Conservation (phyloP, 225 moss, liverwort and hornwort genomes). For the Ulota crispa region DNA sequence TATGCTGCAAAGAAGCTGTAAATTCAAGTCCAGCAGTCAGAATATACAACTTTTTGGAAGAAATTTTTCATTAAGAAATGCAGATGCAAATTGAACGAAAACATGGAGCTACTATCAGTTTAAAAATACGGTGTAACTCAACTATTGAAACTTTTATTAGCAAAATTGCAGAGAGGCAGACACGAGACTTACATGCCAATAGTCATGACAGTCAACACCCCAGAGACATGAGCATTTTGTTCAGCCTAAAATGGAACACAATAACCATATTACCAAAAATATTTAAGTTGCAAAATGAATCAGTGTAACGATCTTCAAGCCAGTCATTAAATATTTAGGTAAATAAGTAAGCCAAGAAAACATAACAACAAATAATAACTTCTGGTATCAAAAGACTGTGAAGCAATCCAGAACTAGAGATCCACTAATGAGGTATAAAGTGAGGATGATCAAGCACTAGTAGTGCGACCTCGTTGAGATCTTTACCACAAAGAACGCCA, state of each 20-base stretch:
- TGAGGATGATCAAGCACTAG: background rate
- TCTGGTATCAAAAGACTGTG: background rate
- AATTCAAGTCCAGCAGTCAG: constrained; percentile 11
- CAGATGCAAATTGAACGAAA: background rate
- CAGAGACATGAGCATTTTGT: constrained; percentile 79
- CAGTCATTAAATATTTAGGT: background rate
- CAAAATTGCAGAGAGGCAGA: background rate
- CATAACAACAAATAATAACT: background rate
- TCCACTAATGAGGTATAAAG: background rate
- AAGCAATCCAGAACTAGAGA: background rate
- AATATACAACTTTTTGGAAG: background rate
- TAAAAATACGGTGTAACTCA: background rate
- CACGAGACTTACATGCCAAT: constrained; percentile 81
- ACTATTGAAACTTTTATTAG: background rate
- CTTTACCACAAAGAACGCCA: constrained; percentile 96
- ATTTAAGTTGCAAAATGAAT: background rate
- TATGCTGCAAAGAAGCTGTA: constrained; percentile 95
- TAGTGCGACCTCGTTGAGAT: background rate
- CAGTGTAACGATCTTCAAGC: background rate
- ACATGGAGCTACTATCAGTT: background rate
- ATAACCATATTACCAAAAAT: background rate
- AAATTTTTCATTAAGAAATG: background rate
- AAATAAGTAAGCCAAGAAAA: background rate
- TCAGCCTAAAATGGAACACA: constrained; percentile 64
- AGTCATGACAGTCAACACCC: constrained; percentile 96